These are phyloP conservation scores for Colletotrichum sp. DNA, from an alignment of 2,329 filamentous ascomycete species.

Conservation along the genomic window DNA sequence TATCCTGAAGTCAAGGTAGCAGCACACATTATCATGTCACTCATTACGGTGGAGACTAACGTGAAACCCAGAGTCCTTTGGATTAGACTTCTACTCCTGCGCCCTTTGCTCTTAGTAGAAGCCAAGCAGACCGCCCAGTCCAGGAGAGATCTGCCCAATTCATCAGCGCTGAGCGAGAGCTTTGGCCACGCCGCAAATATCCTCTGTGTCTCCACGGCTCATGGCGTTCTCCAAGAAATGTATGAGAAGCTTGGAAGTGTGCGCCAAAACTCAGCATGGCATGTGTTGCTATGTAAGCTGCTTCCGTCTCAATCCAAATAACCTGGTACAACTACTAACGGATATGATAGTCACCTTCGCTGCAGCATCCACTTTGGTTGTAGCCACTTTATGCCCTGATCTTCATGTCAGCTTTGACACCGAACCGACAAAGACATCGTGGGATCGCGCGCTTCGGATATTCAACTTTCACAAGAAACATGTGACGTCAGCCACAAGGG, in stretches of 20 bases:
- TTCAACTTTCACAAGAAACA: background rate
- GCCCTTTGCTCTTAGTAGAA: background rate
- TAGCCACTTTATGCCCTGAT: background rate
- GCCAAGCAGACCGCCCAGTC: background rate
- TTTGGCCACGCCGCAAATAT: background rate
- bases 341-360: background rate
- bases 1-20: background rate
- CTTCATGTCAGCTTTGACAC: background rate
- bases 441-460: background rate
- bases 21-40: fast-evolving
- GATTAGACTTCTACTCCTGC: background rate
- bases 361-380: background rate
- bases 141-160: background rate
- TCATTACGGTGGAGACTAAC: background rate
- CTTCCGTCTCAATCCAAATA: no score
- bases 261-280: constrained; percentile 1
- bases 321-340: fast-evolving
- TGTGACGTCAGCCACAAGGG: background rate
- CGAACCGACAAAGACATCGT: background rate
- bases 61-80: background rate
- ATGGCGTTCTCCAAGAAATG: background rate
- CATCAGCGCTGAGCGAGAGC: background rate
- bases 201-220: background rate
- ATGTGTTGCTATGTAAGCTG: background rate
- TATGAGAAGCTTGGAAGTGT: background rate